A percentile compares a stretch with the other conserved stretches of the same genome.
Evolutionary conservation across 495 filamentous ascomycete genomes (phyloP).

Genomic region (Glarea lozoyensis): DNA sequence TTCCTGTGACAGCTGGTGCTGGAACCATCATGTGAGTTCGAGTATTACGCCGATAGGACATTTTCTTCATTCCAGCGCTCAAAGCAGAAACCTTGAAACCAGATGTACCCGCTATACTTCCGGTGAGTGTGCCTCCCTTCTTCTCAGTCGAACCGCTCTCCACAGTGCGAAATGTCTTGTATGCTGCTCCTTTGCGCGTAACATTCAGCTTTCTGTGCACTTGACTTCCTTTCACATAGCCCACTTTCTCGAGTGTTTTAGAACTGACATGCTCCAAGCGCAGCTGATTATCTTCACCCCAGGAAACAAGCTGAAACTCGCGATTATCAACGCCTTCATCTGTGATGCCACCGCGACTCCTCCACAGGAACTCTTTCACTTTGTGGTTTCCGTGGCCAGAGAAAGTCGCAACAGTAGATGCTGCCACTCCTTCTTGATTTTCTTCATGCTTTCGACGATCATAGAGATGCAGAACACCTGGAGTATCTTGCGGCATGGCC

Average conservation of each 20-base stretch:
- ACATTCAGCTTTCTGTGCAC: constrained; percentile 58
- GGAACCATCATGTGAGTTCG: constrained; percentile 10
- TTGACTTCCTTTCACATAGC: constrained; percentile 60
- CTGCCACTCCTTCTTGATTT: constrained; percentile 11
- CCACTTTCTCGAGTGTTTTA: constrained; percentile 58
- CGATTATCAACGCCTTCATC: constrained; percentile 68
- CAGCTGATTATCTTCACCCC: constrained; percentile 79
- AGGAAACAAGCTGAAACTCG: constrained; percentile 89
- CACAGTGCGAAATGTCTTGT: constrained; percentile 68
- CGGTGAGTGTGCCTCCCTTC: constrained; percentile 37
- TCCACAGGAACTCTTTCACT: constrained; percentile 92
- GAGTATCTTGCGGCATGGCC: constrained; percentile 86
- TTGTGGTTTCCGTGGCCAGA: constrained; percentile 71
- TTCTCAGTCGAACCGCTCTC: constrained; percentile 34
- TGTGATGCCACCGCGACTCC: constrained; percentile 63
- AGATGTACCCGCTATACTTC: constrained; percentile 31
- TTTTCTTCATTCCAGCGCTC: constrained; percentile 39
- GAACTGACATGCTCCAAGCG: constrained; percentile 67
- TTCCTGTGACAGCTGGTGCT: constrained; percentile 30
- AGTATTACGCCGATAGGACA: constrained; percentile 7
- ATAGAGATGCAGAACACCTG: constrained; percentile 78
- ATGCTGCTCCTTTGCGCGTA: constrained; percentile 75
- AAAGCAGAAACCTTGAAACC: constrained; percentile 23
- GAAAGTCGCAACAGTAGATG: constrained; percentile 38
- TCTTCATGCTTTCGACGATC: constrained; percentile 31